Conservation (phyloP, 1,284 basidiomycete genomes). For the Marasmius oreades region DNA sequence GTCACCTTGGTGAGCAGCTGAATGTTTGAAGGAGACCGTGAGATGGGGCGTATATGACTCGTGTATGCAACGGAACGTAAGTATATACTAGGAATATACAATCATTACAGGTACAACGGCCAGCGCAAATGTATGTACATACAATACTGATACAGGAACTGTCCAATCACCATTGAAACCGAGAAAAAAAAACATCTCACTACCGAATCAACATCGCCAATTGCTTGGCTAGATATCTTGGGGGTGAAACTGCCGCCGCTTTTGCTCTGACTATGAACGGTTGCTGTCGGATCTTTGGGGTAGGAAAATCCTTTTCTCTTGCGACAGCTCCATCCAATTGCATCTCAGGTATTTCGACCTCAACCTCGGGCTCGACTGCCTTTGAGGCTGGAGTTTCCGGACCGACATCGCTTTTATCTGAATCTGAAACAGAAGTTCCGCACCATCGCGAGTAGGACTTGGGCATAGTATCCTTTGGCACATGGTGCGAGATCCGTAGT, state of each 20-base stretch:
- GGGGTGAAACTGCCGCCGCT: background rate
- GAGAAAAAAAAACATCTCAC: background rate
- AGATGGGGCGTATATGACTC: too few relatives aligned
- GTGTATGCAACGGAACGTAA: too few relatives aligned
- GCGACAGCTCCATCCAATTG: background rate
- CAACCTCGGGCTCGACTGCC: background rate
- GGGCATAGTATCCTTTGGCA: background rate
- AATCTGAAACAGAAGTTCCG: background rate
- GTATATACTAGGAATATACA: too few relatives aligned
- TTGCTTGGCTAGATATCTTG: background rate
- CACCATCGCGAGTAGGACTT: background rate
- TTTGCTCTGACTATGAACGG: background rate
- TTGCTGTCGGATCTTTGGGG: background rate
- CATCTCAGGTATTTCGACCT: background rate
- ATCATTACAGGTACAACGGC: background rate
- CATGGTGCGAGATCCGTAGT: background rate
- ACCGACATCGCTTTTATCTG: background rate
- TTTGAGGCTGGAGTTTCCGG: conserved; percentile 1
- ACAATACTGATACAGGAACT: background rate
- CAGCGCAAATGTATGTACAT: background rate
- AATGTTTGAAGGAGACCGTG: too few relatives aligned
- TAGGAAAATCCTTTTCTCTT: background rate
- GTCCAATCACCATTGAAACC: background rate
- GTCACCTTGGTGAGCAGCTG: background rate
- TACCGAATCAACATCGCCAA: background rate